Evolutionary conservation across 78 protist species (phyloP), one percentile per base, ranked within the genome.

Genomic region (Blattamonas nauphoetae): DNA sequence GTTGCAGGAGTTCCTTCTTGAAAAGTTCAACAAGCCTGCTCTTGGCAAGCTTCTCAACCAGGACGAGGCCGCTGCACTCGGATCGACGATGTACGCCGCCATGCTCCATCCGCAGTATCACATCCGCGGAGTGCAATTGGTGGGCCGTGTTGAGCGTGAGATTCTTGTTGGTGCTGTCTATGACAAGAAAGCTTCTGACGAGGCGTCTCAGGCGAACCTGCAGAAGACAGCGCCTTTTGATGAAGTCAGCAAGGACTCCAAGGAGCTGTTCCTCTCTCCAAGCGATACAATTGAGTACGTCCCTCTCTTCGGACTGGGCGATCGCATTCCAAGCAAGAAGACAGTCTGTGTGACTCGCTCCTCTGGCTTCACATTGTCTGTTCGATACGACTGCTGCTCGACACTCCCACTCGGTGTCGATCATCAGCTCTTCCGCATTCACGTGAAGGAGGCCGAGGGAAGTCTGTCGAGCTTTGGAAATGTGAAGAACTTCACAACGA

Each of bases 1-100:
- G 82, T 21, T 80, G 82, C 84, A 80, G 11, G 6, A 6, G 11
- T 29, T 36, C 21, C 33, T 11, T 6, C 45, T 80, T 6, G 6
- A 6, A 29, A 21, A 29, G 82, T 80, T 80, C 45, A 80, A 80
- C 84, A 36, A 42, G 82, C 6, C 45, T 29, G 84, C 6, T 11
- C 45, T 80, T 36, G 45, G 45, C 41, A 80, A 11, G 11, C 41
- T 36, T 80, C 41, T 80, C 33, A 80, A 80, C 11, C 33, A 29
- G 33, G 84, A 80, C 45, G 84, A 80, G 11, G 84, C 82, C 11
- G 84, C 84, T 44, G 45, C 84, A 80, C 11, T 80, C 33, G 84
- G 84, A 42, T 36, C 84, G 41, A 42, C 82, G 11, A 44, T 80
- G 84, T 80, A 80, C 11, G 84, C 84, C 6, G 84, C 84, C 41